Conservation (phyloP, 2,329 filamentous ascomycete species). For the Fusarium sp. region DNA sequence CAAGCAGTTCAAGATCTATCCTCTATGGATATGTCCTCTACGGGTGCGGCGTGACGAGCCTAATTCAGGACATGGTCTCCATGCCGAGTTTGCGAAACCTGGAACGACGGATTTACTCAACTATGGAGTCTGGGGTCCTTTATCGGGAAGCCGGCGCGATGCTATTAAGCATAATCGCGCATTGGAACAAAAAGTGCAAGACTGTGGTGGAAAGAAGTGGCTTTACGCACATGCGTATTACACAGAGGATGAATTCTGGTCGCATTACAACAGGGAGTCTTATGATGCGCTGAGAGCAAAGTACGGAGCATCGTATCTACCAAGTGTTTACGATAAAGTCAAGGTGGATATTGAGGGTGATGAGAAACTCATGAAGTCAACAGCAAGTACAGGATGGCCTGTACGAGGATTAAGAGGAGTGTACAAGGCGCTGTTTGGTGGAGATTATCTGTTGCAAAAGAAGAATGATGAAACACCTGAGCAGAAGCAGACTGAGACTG, state of each 20-base stretch:
- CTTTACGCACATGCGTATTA: slow-evolving; percentile 78
- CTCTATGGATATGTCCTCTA: slow-evolving; percentile 68
- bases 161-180: slow-evolving; percentile 67
- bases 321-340: slow-evolving; percentile 76
- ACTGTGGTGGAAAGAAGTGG: slow-evolving; percentile 74
- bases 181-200: slow-evolving; percentile 68
- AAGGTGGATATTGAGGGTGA: slow-evolving; percentile 59
- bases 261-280: slow-evolving; percentile 67
- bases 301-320: slow-evolving; percentile 69
- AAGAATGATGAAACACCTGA: slow-evolving; percentile 17
- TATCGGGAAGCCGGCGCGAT: slow-evolving; percentile 54
- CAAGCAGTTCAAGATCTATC: slow-evolving; percentile 59
- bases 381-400: slow-evolving; percentile 54
- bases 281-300: slow-evolving; percentile 69
- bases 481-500: slow-evolving; percentile 8
- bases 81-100: slow-evolving; percentile 58
- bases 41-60: slow-evolving; percentile 56
- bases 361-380: slow-evolving; percentile 46
- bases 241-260: slow-evolving; percentile 75
- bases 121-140: slow-evolving; percentile 71
- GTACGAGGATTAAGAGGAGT: slow-evolving; percentile 60
- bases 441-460: slow-evolving; percentile 60
- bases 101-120: slow-evolving; percentile 62
- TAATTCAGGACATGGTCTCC: slow-evolving; percentile 58
- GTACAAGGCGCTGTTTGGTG: slow-evolving; percentile 56